phyloP scores from a whole-genome alignment of 2,329 filamentous ascomycete species.

The Fusarium irregulare region DNA sequence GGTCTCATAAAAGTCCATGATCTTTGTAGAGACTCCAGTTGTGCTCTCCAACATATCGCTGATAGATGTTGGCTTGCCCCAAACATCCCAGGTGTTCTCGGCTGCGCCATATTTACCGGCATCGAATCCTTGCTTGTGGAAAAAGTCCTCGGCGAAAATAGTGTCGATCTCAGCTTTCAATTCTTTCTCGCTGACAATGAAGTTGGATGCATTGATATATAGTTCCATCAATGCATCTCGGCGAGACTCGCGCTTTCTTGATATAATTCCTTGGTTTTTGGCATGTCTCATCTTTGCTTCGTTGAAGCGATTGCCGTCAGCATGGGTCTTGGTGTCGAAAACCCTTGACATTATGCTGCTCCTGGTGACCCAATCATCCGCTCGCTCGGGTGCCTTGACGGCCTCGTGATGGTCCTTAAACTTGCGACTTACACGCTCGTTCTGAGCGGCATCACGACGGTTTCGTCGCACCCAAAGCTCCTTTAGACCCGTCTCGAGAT shows the following conservation, averaged over 20 bases:
- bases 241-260: conserved; percentile 66
- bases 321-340: conserved; percentile 62
- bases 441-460: conserved; percentile 51
- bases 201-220: conserved; percentile 87
- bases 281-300: conserved; percentile 60
- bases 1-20: conserved; percentile 52
- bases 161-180: conserved; percentile 78
- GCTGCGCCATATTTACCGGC: conserved; percentile 49
- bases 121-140: conserved; percentile 53
- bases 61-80: conserved; percentile 60
- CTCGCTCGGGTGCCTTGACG: conserved; percentile 73
- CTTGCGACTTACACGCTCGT: conserved; percentile 57
- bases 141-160: conserved; percentile 76
- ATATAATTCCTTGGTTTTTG: conserved; percentile 56
- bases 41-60: conserved; percentile 56
- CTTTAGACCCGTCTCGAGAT: conserved; percentile 76
- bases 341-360: conserved; percentile 68
- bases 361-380: conserved; percentile 81
- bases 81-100: conserved; percentile 65
- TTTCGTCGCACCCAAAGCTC: conserved; percentile 76
- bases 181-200: conserved; percentile 86
- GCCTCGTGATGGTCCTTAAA: conserved; percentile 60
- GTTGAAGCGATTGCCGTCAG: conserved; percentile 71
- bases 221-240: conserved; percentile 83
- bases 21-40: conserved; percentile 50